A percentile compares a stretch with the other conserved stretches of the same genome.
Evolutionary conservation across 2,329 filamentous ascomycete genomes (phyloP).

Genomic region (Venturia asperata): DNA sequence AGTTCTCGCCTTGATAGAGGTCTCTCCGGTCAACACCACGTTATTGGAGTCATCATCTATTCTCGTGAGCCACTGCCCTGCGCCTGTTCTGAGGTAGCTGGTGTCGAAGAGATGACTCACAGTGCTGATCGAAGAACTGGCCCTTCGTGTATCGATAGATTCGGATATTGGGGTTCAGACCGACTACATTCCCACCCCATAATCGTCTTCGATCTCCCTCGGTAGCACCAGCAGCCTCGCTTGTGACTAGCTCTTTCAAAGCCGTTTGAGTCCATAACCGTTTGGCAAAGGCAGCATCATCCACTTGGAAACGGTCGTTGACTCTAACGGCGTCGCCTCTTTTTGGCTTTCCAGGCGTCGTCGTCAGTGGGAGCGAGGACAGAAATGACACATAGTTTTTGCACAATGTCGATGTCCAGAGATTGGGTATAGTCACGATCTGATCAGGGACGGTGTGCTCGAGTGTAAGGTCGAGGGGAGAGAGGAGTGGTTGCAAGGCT

Average conservation of each 20-base stretch:
- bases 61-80: slow-evolving; percentile 20
- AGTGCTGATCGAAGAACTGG: slow-evolving; percentile 90
- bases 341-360: slow-evolving; percentile 71
- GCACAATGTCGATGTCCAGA: slow-evolving; percentile 70
- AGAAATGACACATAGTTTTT: slow-evolving; percentile 70
- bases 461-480: slow-evolving; percentile 53
- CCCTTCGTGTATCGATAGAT: slow-evolving; percentile 80
- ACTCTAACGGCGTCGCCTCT: slow-evolving; percentile 74
- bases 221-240: slow-evolving; percentile 24
- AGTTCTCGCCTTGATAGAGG: slow-evolving; percentile 53
- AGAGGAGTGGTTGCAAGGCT: slow-evolving; percentile 59
- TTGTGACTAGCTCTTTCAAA: slow-evolving; percentile 52
- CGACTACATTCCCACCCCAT: slow-evolving; percentile 74
- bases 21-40: slow-evolving; percentile 49
- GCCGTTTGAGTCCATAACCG: slow-evolving; percentile 72
- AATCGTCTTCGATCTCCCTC: slow-evolving; percentile 32
- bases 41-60: slow-evolving; percentile 84
- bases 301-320: slow-evolving; percentile 81
- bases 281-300: slow-evolving; percentile 67
- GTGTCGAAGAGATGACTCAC: slow-evolving; percentile 46
- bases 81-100: neutral
- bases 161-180: slow-evolving; percentile 79
- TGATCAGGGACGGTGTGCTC: slow-evolving; percentile 46
- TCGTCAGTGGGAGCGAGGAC: slow-evolving; percentile 60
- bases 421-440: slow-evolving; percentile 64